phyloP scores from a whole-genome alignment of 371 early-diverging fungal species.

The Apophysomyces elegans region DNA sequence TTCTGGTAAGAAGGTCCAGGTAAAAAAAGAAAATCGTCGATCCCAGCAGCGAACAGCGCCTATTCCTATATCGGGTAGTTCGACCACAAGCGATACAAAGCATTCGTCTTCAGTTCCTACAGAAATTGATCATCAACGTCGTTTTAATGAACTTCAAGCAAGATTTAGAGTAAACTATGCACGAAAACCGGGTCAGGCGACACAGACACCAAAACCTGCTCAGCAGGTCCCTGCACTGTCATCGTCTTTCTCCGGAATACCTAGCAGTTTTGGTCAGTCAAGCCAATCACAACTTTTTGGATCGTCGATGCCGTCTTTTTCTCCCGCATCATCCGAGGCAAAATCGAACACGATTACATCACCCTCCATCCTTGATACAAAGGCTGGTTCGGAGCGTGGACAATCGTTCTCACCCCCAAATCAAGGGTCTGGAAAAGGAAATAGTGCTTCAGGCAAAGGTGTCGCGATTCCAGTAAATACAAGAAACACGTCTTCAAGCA shows the following conservation, averaged over 20 bases:
- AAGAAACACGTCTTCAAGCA: conserved; percentile 1
- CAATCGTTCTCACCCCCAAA: conserved; percentile 8
- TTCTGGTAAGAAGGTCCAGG: conserved; percentile 10
- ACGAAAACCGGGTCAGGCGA: conserved; percentile 24
- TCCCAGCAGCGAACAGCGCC: conserved; percentile 6
- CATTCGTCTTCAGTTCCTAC: conserved; percentile 20
- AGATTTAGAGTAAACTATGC: conserved; percentile 38
- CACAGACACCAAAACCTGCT: conserved; percentile 6
- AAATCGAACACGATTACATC: not conserved
- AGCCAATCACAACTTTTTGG: conserved; percentile 11
- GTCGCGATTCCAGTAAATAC: conserved; percentile 8
- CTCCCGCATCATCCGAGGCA: not conserved
- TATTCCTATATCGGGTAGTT: conserved; percentile 1
- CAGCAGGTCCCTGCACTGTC: conserved; percentile 6
- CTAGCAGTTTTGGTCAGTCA: conserved; percentile 8
- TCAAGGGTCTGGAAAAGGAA: not conserved
- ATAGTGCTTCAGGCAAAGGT: conserved; percentile 1
- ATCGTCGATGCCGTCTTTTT: conserved; percentile 17
- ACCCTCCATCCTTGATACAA: not conserved
- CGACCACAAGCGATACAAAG: not conserved
- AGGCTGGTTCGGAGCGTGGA: conserved; percentile 10
- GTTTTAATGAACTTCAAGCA: conserved; percentile 37
- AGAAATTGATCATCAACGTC: conserved; percentile 35
- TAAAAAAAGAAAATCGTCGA: not conserved
- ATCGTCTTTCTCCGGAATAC: conserved; percentile 14